A percentile compares a stretch with the other conserved stretches of the same genome.
Conservation (phyloP, 2,329 filamentous ascomycete genomes). For the Aureobasidium mangrovei region DNA sequence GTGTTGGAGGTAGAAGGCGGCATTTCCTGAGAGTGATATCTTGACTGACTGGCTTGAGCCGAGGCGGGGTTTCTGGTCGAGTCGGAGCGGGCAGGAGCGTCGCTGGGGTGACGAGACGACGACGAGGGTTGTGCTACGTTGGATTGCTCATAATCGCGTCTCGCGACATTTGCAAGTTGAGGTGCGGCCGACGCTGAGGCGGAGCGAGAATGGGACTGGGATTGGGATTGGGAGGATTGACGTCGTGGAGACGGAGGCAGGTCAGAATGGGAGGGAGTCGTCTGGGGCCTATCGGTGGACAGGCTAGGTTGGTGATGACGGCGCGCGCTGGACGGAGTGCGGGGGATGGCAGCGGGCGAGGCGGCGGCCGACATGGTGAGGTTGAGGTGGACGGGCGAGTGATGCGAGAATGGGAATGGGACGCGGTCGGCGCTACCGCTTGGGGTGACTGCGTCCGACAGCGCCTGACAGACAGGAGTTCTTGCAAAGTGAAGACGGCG, state of each 20-base stretch:
- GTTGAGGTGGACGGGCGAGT: background rate
- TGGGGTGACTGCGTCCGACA: background rate
- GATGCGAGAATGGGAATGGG: background rate
- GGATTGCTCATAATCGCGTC: constrained; percentile 65
- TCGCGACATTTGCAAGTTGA: constrained; percentile 44
- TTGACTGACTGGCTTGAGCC: constrained; percentile 28
- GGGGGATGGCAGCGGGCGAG: constrained; percentile 38
- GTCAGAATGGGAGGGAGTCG: constrained; percentile 32
- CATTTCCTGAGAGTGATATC: constrained; percentile 36
- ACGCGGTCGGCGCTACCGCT: background rate
- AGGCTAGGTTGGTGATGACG: constrained; percentile 37
- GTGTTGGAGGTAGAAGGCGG: constrained; percentile 24
- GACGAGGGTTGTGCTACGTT: constrained; percentile 50
- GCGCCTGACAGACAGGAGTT: too few species aligned
- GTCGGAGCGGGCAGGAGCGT: constrained; percentile 42
- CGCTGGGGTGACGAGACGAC: constrained; percentile 31
- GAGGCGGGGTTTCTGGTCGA: constrained; percentile 37
- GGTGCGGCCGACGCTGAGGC: constrained; percentile 31
- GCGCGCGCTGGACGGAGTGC: constrained; percentile 41
- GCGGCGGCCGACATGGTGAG: constrained; percentile 35
- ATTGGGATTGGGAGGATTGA: constrained; percentile 25
- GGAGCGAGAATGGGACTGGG: constrained; percentile 22
- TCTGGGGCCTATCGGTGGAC: constrained; percentile 40
- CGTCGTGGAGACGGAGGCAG: constrained; percentile 27
- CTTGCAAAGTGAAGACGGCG: too few species aligned